Base-by-base conservation (phyloP, 176 grass and related monocot genomes). In the Microstegium vimineum region DNA sequence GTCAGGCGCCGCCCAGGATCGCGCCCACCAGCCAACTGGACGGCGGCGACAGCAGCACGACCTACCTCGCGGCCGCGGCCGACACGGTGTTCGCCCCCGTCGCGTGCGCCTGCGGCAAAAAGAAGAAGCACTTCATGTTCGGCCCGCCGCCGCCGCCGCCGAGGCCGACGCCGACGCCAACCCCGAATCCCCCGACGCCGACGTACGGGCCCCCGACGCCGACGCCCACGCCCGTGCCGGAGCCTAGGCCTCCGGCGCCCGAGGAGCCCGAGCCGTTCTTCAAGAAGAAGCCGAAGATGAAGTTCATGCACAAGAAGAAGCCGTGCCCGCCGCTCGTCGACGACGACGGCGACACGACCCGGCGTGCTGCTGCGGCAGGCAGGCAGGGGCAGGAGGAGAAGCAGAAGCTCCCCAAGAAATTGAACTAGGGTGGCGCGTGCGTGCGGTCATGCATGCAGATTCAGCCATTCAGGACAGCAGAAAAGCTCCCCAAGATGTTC, bases 271-370 rank as follows among this genome's bases (percentile, higher is more conserved):
- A 86, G 73, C 88, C 88, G 34, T 77, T 85, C 72, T 89, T 85
- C 78, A 66, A 90, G 65, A 90, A 89, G 78, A 79, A 90, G 77
- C 87, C 76, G n/a, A n/a, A n/a, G n/a, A n/a, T n/a, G n/a, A n/a
- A n/a, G 73, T 43, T 89, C 56, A 78, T 90, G 83, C 83, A 86
- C 88, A 90, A 73, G 88, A 89, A 85, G 87, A 90, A 90, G 78
- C 88, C 88, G 43, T 90, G 88, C 78, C 87, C 87, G 82, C 87
- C 87, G 72, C 86, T 79, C 45, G 68, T 36, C 37, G 81, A 80
- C 47, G 88, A 82, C 22, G 83, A 73, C 65, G n/a, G n/a, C n/a
- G 81, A 51, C 8, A 15, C 68, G 3, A 20, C 77, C 12, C 49
- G 59, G 62, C 77, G n/a, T n/a, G n/a, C 79, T 8, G 64, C 63